Evolutionary conservation across 371 early-diverging fungal genomes (phyloP).

Genomic region (Dinochytrium kinnereticum): DNA sequence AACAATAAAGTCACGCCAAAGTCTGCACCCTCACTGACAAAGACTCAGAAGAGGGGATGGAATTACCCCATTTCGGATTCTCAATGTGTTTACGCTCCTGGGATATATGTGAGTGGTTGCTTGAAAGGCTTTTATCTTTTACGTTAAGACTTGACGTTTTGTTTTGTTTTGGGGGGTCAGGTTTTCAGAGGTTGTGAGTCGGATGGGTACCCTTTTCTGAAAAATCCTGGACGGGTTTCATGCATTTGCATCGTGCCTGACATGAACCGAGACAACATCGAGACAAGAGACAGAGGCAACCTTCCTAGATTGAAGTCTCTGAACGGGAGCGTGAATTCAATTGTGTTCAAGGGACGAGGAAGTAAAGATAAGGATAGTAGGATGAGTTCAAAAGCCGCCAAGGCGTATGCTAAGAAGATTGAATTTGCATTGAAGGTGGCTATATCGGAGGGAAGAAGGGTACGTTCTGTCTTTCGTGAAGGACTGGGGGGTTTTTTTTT

Average conservation of each 20-base stretch:
- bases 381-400: slow-evolving; percentile 47
- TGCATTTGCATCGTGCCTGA: slow-evolving; percentile 53
- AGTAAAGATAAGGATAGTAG: slow-evolving; percentile 34
- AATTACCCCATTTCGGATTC: slow-evolving; percentile 54
- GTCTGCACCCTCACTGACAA: not conserved
- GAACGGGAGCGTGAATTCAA: not conserved
- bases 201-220: slow-evolving; percentile 52
- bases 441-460: slow-evolving; percentile 42
- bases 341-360: slow-evolving; percentile 30
- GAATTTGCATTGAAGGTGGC: slow-evolving; percentile 53
- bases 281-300: not conserved
- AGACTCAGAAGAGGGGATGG: slow-evolving; percentile 38
- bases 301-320: not conserved
- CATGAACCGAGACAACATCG: slow-evolving; percentile 19
- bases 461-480: not conserved
- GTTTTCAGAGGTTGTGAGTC: slow-evolving; percentile 51
- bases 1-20: not conserved
- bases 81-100: slow-evolving; percentile 56
- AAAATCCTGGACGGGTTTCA: slow-evolving; percentile 44
- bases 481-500: not conserved
- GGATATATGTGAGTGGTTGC: slow-evolving; percentile 29
- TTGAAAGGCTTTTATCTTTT: not conserved
- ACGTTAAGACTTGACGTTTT: not conserved
- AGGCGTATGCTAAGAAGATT: slow-evolving; percentile 47
- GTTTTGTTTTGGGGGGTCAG: slow-evolving; percentile 3